These are phyloP conservation scores for Lycium ferocissimum DNA, from an alignment of 257 asterid species.

Conservation along the genomic window DNA sequence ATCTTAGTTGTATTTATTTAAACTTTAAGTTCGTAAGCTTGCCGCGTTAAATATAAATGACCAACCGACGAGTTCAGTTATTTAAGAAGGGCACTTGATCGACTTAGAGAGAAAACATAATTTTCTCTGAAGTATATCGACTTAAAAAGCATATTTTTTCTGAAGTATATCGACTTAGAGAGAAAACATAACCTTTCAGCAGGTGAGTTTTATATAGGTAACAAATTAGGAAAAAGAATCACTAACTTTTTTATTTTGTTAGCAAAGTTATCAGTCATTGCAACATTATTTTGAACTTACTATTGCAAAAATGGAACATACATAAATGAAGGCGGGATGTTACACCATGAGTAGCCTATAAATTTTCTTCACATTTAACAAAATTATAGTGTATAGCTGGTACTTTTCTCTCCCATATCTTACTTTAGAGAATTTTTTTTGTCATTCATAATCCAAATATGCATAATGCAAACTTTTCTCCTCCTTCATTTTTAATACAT, in stretches of 20 bases:
- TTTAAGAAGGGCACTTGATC: not conserved
- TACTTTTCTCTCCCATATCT: not conserved
- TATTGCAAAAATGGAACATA: not conserved
- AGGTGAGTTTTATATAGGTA: not conserved
- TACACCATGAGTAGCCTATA: not conserved
- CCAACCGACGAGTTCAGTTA: not conserved
- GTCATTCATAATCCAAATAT: not conserved
- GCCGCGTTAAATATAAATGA: not conserved
- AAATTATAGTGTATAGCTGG: not conserved
- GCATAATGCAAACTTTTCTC: not conserved
- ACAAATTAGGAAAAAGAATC: not conserved
- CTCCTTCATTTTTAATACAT: not conserved
- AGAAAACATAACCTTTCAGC: not conserved
- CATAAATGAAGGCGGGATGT: not conserved
- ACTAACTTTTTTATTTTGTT: not conserved
- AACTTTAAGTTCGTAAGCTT: not conserved
- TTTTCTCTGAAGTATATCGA: not conserved
- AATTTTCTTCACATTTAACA: slow-evolving; percentile 4
- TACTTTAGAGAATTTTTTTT: not conserved
- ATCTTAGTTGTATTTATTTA: not conserved
- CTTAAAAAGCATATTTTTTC: not conserved
- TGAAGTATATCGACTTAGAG: not conserved
- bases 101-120: not conserved
- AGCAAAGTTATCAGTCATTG: not conserved
- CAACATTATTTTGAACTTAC: not conserved